Evolutionary conservation across 495 filamentous ascomycete species (phyloP).

Genomic region (Penicillium fimorum): DNA sequence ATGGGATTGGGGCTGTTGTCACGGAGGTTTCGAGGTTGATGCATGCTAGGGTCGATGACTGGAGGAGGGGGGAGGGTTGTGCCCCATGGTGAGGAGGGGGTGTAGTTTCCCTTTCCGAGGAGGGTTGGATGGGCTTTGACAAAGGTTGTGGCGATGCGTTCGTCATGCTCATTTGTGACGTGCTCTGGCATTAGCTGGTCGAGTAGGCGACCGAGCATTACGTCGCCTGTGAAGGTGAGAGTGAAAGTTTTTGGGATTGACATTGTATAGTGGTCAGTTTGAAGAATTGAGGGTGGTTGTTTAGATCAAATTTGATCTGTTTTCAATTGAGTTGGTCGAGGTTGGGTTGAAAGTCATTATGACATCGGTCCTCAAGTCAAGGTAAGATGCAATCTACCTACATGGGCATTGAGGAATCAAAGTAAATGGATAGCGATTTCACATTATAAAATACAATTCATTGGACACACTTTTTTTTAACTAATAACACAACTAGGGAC

Average conservation of each 20-base stretch:
- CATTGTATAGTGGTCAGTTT: conserved; percentile 10
- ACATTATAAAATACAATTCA: conserved; percentile 25
- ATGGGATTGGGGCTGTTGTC: conserved; percentile 30
- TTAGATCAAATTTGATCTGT: not conserved
- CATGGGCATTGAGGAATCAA: not conserved
- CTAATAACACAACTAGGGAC: conserved; percentile 23
- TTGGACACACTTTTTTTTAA: conserved; percentile 19
- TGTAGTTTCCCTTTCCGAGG: conserved; percentile 20
- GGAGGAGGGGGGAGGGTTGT: conserved; percentile 33
- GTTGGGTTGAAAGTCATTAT: conserved; percentile 20
- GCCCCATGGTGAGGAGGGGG: conserved; percentile 34
- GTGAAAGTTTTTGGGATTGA: conserved; percentile 17
- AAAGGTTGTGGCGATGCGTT: conserved; percentile 19
- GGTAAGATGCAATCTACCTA: not conserved
- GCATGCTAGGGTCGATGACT: conserved; percentile 30
- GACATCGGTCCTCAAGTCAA: conserved; percentile 15
- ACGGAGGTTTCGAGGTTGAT: conserved; percentile 47
- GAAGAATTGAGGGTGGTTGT: not conserved
- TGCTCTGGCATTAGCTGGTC: conserved; percentile 41
- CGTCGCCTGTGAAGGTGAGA: conserved; percentile 41
- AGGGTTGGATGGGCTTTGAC: conserved; percentile 15
- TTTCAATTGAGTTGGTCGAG: not conserved
- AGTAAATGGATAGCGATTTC: conserved; percentile 7
- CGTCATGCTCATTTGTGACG: conserved; percentile 27
- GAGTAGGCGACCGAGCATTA: conserved; percentile 47